Evolutionary conservation across 257 asterid species (phyloP), one percentile per base, ranked within the genome.

Genomic region (Solanum peruvianum): DNA sequence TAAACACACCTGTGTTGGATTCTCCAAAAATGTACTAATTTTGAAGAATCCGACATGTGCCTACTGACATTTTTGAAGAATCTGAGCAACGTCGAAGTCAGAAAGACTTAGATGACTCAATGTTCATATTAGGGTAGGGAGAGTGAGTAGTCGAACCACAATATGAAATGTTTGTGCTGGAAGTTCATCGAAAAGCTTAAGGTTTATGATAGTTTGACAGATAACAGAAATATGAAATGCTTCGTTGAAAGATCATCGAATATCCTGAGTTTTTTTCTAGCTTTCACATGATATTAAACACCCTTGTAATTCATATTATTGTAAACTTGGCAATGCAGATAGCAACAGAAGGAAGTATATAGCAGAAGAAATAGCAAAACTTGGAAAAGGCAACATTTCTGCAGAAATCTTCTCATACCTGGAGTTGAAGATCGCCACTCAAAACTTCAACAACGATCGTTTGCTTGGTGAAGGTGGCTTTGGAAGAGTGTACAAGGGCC

Each of bases 401-500:
- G 92, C 96, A 9, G 90, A 93, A 8, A 89, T 82, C 73, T 86
- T 93, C 87, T 60, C 91, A 16, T 93, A 85, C 81, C 89, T 89
- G 1, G 94, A 92, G 80, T 88, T 93, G 49, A 88, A 89, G 4
- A 76, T 18, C 18, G 94, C 94, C 29, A 93, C 96, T 16, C 86
- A 92, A 41, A 76, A 90, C 89, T 93, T 93, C 88, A 76, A 87
- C 67, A 83, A 87, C 2, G 87, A 89, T 42, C 44, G 52, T 81
- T 87, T 91, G 87, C 72, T 91, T 2, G 94, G 96, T n/a, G 96
- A 93, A 90, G 96, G 96, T n/a, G 96, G 96, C 27, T 93, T 93
- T 44, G 96, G 96, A 44, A 92, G 91, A 90, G 96, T 93, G 81
- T 92, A 92, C 92, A 93, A 87, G 88, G 96, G 93, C 90, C 90